Conservation (phyloP, 441 rosid genomes). For the Theobroma grandiflorum region DNA sequence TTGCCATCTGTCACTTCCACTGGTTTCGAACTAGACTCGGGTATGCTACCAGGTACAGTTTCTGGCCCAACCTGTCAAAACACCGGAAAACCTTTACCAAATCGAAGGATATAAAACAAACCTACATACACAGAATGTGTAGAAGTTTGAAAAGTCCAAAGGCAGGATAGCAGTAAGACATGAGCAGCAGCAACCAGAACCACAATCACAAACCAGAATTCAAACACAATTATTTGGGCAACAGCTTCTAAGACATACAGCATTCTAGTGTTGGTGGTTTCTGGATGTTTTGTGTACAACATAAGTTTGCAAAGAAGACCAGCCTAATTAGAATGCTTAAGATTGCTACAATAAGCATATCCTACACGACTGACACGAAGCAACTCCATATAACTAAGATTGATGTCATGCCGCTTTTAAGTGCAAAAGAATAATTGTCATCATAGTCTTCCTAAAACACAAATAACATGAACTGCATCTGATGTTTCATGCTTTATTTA, state of each 20-base stretch:
- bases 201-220: background rate
- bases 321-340: background rate
- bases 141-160: background rate
- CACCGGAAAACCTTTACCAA: background rate
- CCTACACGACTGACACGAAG: background rate
- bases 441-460: background rate
- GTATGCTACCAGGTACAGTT: conserved; percentile 24
- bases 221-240: background rate
- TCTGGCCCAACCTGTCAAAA: conserved; percentile 39
- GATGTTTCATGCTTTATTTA: background rate
- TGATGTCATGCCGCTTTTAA: background rate
- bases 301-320: conserved; percentile 6
- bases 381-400: conserved; percentile 1
- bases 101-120: background rate
- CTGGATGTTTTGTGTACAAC: conserved; percentile 5
- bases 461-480: background rate
- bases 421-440: background rate
- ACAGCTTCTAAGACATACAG: background rate
- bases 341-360: background rate
- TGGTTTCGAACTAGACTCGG: conserved; percentile 28
- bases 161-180: background rate
- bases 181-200: background rate
- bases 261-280: background rate
- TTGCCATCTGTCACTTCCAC: conserved; percentile 34
- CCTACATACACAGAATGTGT: background rate